Conservation (phyloP, 352 stramenopile species). For the Phytopythium helicoides region DNA sequence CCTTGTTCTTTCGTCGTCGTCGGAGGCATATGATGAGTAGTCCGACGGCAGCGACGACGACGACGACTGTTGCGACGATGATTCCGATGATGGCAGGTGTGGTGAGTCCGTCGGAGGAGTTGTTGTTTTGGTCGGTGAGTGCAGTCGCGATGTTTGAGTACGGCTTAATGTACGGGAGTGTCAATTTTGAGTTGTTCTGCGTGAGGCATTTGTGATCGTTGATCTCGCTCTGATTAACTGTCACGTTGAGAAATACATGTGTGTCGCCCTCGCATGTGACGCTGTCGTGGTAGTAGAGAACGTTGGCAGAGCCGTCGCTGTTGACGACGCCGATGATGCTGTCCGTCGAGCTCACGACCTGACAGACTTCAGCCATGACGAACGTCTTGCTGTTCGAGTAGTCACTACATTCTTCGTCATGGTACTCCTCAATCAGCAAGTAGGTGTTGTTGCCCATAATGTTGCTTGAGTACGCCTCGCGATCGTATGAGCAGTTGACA, state of each 20-base stretch:
- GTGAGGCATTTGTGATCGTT: background rate
- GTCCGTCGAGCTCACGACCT: constrained; percentile 6
- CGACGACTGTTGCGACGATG: background rate
- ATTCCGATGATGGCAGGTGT: background rate
- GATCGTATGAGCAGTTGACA: constrained; percentile 1
- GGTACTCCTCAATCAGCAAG: constrained; percentile 3
- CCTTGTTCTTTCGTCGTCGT: background rate
- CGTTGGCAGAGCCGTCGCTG: background rate
- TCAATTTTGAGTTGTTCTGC: too few species aligned
- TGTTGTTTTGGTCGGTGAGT: too few species aligned
- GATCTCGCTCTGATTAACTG: background rate
- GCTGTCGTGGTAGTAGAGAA: constrained; percentile 1
- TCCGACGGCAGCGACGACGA: background rate
- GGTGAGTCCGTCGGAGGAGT: background rate
- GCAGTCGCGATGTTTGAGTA: background rate
- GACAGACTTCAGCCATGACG: background rate
- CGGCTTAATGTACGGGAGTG: background rate
- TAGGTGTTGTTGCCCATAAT: background rate
- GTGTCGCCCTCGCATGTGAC: background rate
- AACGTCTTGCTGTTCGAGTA: background rate
- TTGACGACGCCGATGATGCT: background rate
- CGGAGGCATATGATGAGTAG: background rate
- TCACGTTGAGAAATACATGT: background rate
- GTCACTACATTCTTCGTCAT: background rate
- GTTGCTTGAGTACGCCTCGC: background rate